A percentile compares a stretch with the other conserved stretches of the same genome.
Conservation (phyloP, 2,329 filamentous ascomycete species). For the Scedosporium apiospermum region DNA sequence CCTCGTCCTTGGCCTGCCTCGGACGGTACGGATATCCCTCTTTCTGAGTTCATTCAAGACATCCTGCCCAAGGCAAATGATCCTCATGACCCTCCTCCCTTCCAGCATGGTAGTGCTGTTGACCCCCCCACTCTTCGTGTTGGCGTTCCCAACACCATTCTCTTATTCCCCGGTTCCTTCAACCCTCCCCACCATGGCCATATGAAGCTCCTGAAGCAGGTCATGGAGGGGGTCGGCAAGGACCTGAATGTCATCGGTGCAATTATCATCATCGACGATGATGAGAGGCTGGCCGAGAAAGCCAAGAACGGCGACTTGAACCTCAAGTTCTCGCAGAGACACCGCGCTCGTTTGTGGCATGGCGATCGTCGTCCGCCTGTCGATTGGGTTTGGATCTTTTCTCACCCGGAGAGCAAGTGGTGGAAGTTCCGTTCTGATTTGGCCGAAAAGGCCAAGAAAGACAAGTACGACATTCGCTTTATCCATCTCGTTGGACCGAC, state of each 20-base stretch:
- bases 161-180: conserved; percentile 26
- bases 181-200: conserved; percentile 28
- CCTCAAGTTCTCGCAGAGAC: conserved; percentile 11
- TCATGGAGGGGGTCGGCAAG: conserved; percentile 15
- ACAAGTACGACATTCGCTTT: conserved; percentile 13
- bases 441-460: not conserved
- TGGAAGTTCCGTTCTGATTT: conserved; percentile 9
- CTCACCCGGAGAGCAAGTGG: conserved; percentile 12
- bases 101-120: no score
- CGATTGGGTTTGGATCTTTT: conserved; percentile 18
- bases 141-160: conserved; percentile 16
- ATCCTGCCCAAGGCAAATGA: not conserved
- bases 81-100: no score
- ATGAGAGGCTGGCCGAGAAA: conserved; percentile 11
- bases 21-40: no score
- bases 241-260: conserved; percentile 21
- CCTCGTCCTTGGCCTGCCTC: no score
- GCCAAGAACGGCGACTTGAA: not conserved
- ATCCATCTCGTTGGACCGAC: conserved; percentile 17
- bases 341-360: conserved; percentile 18
- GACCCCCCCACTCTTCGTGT: not conserved
- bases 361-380: conserved; percentile 6
- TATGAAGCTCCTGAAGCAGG: conserved; percentile 19
- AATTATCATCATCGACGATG: conserved; percentile 19
- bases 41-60: not conserved